Evolutionary conservation across 148 eudicot genomes (phyloP), one percentile per base, ranked within the genome.

Genomic region (Arctostaphylos glauca): DNA sequence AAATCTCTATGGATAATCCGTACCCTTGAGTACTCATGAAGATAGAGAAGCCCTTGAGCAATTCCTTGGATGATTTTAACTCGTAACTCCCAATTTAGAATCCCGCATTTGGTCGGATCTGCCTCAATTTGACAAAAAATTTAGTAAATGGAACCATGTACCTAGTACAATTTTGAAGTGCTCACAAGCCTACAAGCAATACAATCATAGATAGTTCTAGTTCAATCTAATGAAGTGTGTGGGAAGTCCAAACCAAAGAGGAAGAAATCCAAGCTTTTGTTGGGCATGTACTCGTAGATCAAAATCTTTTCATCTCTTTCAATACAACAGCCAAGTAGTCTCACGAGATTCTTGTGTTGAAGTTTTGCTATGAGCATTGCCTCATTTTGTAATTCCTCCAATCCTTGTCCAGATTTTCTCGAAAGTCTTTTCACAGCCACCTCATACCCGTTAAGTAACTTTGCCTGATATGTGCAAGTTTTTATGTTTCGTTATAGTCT

Each of bases 11-110:
- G 89, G 25, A 87, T 87, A 38, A 87, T 79, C 54, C 49, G 76
- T 75, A 87, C 43, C 80, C 89, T 87, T 9, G 89, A 87, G 64
- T 87, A 86, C 2, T 84, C 85, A 46, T 87, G 89, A 23, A 87
- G 89, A 68, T 87, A 84, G 49, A 77, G 80, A 55, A 77, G 64
- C 46, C 80, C 80, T 55, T 56, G 64, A 53, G 64, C 80, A 54
- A 77, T 77, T 56, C 80, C 80, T 16, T 53, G 12, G 10, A 77
- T 16, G 15, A 77, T 77, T 19, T 77, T 53, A 52, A 77, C 15
- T 64, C 79, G 62, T 4, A 52, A 52, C 43, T 38, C 62, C 64
- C 80, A 77, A 31, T 31, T 38, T 56, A 38, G 60, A 15, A 77
- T 15, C 25, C 52, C 25, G 13, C 19, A 13, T 19, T 72, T 72